Base-by-base conservation (phyloP, 1,284 basidiomycete genomes). In the Rhodotorula sp. region DNA sequence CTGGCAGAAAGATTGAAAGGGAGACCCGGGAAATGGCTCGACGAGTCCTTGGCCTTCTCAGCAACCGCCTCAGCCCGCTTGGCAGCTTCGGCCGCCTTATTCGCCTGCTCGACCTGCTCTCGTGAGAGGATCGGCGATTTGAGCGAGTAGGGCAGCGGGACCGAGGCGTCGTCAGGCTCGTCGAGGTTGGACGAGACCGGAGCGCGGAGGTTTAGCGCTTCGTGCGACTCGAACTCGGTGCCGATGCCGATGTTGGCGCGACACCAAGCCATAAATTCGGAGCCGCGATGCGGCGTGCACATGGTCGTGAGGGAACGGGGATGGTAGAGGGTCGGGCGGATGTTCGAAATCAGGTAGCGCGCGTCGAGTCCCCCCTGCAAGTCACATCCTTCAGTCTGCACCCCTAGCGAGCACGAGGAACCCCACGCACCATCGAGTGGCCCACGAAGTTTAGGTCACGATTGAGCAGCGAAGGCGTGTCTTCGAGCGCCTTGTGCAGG, bases 241-340 rank as follows among this genome's bases (percentile, higher is more conserved):
- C 93, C 94, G 32, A 95, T 86, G 5, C 94, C 93, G 72, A 95
- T 89, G 76, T 93, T 90, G 63, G 90, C 89, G 85, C 91, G 78
- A 82, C 95, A 98, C 95, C 95, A 99, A 81, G 98, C 94, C 96
- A 99, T 99, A 80, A 99, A 98, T 0, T 95, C 94, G 76, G 91
- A 94, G 34, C 95, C 95, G 34, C 91, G 86, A 80, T 99, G 96
- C 24, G 96, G 96, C 0, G 96, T 98, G 56, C 89, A 89, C 73
- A 99, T 86, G 24, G 90, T 92, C 0, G 92, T 98, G 69, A 99
- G 82, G 11, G 91, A 94, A 51, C 93, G 81, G 1, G 96, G 94
- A 1, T 84, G 85, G 81, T 99, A 99, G 64, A 90, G 87, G 24
- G 82, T 84, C 0, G 95, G 94, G 72, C 86, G 86, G 77, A 95